These are phyloP conservation scores for Tephrocybe rancida DNA, from an alignment of 768 basidiomycete genomes.

Conservation along the genomic window DNA sequence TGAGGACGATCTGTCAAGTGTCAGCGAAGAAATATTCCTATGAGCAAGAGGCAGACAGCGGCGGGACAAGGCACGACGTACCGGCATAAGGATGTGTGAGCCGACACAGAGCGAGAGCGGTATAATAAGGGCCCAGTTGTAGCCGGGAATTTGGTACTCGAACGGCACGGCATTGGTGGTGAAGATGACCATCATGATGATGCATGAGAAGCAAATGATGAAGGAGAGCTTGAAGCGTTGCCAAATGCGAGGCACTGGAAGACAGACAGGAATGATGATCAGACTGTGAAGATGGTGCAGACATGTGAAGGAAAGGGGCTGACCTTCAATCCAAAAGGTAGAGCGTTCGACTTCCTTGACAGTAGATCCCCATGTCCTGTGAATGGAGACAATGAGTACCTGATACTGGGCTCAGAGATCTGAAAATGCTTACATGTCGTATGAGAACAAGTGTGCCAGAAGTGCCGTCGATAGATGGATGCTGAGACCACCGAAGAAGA, in stretches of 20 bases:
- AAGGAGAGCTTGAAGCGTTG: slow-evolving; percentile 79
- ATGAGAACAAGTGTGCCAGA: slow-evolving; percentile 69
- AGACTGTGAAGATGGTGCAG: not conserved
- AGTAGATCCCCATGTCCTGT: slow-evolving; percentile 58
- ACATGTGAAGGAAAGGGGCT: not conserved
- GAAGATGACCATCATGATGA: slow-evolving; percentile 66
- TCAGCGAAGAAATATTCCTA: slow-evolving; percentile 3
- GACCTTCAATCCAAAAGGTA: slow-evolving; percentile 84
- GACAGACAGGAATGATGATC: not conserved
- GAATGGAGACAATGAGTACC: slow-evolving; percentile 1
- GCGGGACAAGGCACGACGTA: slow-evolving; percentile 33
- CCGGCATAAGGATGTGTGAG: slow-evolving; percentile 72
- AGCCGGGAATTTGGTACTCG: slow-evolving; percentile 67
- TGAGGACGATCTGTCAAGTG: slow-evolving; percentile 62
- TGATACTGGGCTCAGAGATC: slow-evolving; percentile 2
- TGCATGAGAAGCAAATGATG: slow-evolving; percentile 57
- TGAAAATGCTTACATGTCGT: slow-evolving; percentile 49
- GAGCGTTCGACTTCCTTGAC: slow-evolving; percentile 85
- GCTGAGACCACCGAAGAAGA: slow-evolving; percentile 78
- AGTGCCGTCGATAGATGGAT: slow-evolving; percentile 72
- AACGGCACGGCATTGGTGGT: slow-evolving; percentile 54
- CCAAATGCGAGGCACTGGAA: slow-evolving; percentile 73
- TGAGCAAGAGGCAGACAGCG: slow-evolving; percentile 4
- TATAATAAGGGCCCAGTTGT: slow-evolving; percentile 71
- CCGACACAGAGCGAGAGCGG: slow-evolving; percentile 72